Base-by-base conservation (phyloP, 2,329 filamentous ascomycete species). In the Sclerotinia sclerotiorum region DNA sequence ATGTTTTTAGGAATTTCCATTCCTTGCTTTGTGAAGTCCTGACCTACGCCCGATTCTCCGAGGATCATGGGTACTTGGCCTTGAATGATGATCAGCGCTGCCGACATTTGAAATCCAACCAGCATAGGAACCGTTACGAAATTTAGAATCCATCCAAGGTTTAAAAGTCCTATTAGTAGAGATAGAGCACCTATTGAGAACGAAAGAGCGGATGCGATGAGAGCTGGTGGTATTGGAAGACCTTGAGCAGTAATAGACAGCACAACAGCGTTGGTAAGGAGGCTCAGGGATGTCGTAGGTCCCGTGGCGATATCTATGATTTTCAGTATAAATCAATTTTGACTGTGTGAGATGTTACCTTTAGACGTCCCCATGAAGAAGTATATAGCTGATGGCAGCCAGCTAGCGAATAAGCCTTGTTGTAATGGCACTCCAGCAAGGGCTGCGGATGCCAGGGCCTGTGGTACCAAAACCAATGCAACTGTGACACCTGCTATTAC, bases 111-210 rank as follows among this genome's bases (percentile, higher is more conserved):
- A 78, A 89, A 90, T 5, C 88, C 88, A 8, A 82, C 86, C 0
- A 90, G 81, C 1, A 90, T 85, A 0, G 87, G 87, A 1, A 87
- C 82, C 0, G 87, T 89, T 72, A 90, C 85, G 72, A 88, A 90
- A 69, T 90, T 87, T 27, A 90, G 81, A 6, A 90, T 79, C 75
- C 88, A 90, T 0, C 87, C 87, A 6, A 90, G 83, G 65, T 87
- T 87, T 29, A 89, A 80, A 1, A 89, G 79, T 0, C 88, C 88
- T 3, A 90, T 78, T 21, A 82, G 80, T 29, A 90, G 81, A 21
- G 84, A 81, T 72, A 87, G 88, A 3, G 88, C 80, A 0, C 88
- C 88, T 70, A 89, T 86, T 78, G 87, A 85, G 75, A 90, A 83
- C 17, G 87, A 85, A 1, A 89, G 82, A 10, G 86, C 87, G 0